Evolutionary conservation across 179 eudicot species (phyloP), one percentile per base, ranked within the genome.

Genomic region (Beta corolliflora): DNA sequence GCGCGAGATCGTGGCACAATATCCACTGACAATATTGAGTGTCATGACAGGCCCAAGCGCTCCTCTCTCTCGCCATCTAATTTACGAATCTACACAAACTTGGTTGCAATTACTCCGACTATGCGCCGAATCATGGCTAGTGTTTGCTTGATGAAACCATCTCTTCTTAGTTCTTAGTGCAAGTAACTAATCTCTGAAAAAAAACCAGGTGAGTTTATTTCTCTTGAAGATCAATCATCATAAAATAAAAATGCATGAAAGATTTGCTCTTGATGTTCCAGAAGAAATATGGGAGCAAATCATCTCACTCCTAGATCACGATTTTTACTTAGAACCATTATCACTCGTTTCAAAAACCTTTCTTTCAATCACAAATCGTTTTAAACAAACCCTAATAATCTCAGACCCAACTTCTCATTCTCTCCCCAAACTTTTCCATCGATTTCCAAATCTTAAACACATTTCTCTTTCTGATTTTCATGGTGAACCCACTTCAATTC

Each of bases 241-340:
- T 36, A 36, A 0, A 10, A 12, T 2, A 25, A 84, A 63, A 23
- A 84, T 88, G 91, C 83, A 78, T 11, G 85, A 79, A 75, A 85
- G 73, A 80, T 70, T 46, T 45, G 75, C 41, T 50, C 70, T 76
- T 52, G 90, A 88, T 15, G 69, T 86, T 48, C 93, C 93, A 21
- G 91, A 87, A 65, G 93, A 90, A 83, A 87, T 88, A 77, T 90
- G 93, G 93, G 93, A 87, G 13, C 87, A 85, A 79, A 90, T 90
- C 21, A 76, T 90, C 44, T 81, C 89, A 59, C 14, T 80, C 0
- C 73, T 89, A 19, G 83, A 84, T 25, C 85, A 86, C 14, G 88
- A 87, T 79, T 70, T 83, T 36, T 61, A 87, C 83, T 83, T 88
- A 64, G 88, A 84, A 73, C 85, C 91, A 4, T 69, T 90, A 54